These are phyloP conservation scores for Stentor coeruleus DNA, from an alignment of 73 alveolate genomes.

Conservation along the genomic window DNA sequence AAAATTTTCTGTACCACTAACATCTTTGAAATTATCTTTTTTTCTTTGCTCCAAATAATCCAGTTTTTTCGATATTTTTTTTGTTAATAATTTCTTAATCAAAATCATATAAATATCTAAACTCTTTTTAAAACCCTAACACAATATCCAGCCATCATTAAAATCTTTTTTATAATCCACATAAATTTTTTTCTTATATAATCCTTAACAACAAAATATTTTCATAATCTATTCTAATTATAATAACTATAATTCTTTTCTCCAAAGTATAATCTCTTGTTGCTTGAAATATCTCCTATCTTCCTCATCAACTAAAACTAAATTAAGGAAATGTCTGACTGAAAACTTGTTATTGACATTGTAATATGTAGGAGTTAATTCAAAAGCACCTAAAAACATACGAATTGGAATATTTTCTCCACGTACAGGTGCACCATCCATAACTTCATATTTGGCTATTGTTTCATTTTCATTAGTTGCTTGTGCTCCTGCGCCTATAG, in stretches of 20 bases:
- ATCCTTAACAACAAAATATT: too few relatives aligned
- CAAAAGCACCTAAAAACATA: slow-evolving; percentile 87
- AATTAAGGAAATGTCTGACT: slow-evolving; percentile 89
- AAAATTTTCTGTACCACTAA: too few relatives aligned
- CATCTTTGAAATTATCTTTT: too few relatives aligned
- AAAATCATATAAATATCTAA: too few relatives aligned
- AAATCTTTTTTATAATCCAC: too few relatives aligned
- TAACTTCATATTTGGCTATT: slow-evolving; percentile 82
- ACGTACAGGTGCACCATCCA: slow-evolving; percentile 99
- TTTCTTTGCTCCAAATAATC: too few relatives aligned
- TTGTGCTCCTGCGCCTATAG: slow-evolving; percentile 61
- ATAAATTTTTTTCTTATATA: too few relatives aligned
- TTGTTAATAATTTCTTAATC: too few relatives aligned
- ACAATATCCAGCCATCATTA: too few relatives aligned
- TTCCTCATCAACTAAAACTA: slow-evolving; percentile 97
- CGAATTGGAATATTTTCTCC: slow-evolving; percentile 98
- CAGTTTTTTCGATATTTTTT: too few relatives aligned
- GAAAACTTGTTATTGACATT: slow-evolving; percentile 79
- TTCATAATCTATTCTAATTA: too few relatives aligned
- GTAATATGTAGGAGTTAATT: slow-evolving; percentile 97
- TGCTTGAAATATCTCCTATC: slow-evolving; percentile 91
- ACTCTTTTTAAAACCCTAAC: too few relatives aligned
- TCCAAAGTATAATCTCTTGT: slow-evolving; percentile 53
- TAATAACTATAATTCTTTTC: slow-evolving; percentile 1
- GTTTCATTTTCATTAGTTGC: slow-evolving; percentile 75